Base-by-base conservation (phyloP, 257 asterid species). In the Henckelia pumila region DNA sequence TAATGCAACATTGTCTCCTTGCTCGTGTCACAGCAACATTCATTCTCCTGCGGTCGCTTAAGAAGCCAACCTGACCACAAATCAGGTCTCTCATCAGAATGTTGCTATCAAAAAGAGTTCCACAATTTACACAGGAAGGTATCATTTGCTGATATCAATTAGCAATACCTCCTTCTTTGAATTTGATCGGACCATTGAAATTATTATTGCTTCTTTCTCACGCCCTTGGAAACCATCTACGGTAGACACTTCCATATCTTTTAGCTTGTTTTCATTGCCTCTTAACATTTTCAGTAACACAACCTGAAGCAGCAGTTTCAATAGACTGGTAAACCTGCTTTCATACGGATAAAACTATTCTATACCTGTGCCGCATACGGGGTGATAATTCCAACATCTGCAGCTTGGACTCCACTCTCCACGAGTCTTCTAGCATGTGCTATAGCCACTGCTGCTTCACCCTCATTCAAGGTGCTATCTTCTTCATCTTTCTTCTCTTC, bases 201-300 rank as follows among this genome's bases (percentile, higher is more conserved):
- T 93, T 78, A 93, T 86, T 70, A 93, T 85, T 61, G 97, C 97
- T 85, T 93, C 97, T 82, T 90, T 93, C 77, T 93, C 97, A 61
- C 96, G 92, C 66, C 97, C 99, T 77, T 93, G 99, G 76, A 90
- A 93, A 64, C 99, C 99, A 85, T 93, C 97, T 70, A 93, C 97
- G 19, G 99, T 93, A 8, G 97, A 93, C 78, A 93, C 85, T 79
- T 93, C 99, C 81, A 90, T 26, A 67, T 86, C 88, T 83, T 82
- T 88, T 66, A 93, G 85, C 85, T 86, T 86, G 73, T 73, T 89
- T 66, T 86, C 91, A 37, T 86, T 88, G 80, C 91, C 82, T 84
- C 70, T 88, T 77, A 88, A 81, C 82, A 78, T 87, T 84, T 90
- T 28, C 84, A 93, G 85, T 29, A 76, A 80, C 72, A 88, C 97